These are phyloP conservation scores for Leptoxyphium fumago DNA, from an alignment of 2,329 filamentous ascomycete genomes.

Conservation along the genomic window DNA sequence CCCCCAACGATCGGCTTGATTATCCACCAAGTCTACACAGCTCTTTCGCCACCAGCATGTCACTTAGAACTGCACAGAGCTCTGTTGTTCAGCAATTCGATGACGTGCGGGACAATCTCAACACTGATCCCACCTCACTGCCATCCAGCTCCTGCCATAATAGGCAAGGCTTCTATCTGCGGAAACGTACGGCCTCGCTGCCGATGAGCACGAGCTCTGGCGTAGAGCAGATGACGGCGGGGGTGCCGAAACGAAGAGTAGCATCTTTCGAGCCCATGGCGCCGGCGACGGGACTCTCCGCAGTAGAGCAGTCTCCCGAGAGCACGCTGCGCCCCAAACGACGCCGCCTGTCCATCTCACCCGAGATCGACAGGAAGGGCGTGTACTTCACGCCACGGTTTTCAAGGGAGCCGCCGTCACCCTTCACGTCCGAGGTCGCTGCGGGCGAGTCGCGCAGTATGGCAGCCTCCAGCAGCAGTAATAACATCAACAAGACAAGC, in stretches of 20 bases:
- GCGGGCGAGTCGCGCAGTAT: slow-evolving; percentile 7
- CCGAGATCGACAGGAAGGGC: slow-evolving; percentile 23
- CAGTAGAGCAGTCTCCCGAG: too few relatives aligned
- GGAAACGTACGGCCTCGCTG: slow-evolving; percentile 13
- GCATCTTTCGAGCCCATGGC: slow-evolving; percentile 16
- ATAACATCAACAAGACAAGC: slow-evolving; percentile 20
- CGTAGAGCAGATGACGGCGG: slow-evolving; percentile 4
- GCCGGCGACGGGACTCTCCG: too few relatives aligned
- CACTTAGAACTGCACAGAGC: slow-evolving; percentile 16
- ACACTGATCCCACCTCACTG: slow-evolving; percentile 23
- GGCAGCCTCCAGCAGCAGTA: slow-evolving; percentile 27
- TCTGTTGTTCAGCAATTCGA: slow-evolving; percentile 19
- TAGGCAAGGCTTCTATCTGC: background rate
- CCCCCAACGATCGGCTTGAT: slow-evolving; percentile 51
- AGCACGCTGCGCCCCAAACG: slow-evolving; percentile 22
- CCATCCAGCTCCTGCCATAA: slow-evolving; percentile 1
- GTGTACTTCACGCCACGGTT: slow-evolving; percentile 27
- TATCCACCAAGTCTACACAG: slow-evolving; percentile 34
- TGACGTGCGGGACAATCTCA: slow-evolving; percentile 2
- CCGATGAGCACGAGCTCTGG: slow-evolving; percentile 9
- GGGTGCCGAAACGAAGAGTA: slow-evolving; percentile 16
- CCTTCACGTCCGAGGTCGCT: slow-evolving; percentile 22
- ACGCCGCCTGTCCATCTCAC: slow-evolving; percentile 43
- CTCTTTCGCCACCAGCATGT: slow-evolving; percentile 30
- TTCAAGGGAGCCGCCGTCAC: slow-evolving; percentile 30